Evolutionary conservation across 2,329 filamentous ascomycete species (phyloP), one percentile per base, ranked within the genome.

Genomic region (Microascus cirrosus): DNA sequence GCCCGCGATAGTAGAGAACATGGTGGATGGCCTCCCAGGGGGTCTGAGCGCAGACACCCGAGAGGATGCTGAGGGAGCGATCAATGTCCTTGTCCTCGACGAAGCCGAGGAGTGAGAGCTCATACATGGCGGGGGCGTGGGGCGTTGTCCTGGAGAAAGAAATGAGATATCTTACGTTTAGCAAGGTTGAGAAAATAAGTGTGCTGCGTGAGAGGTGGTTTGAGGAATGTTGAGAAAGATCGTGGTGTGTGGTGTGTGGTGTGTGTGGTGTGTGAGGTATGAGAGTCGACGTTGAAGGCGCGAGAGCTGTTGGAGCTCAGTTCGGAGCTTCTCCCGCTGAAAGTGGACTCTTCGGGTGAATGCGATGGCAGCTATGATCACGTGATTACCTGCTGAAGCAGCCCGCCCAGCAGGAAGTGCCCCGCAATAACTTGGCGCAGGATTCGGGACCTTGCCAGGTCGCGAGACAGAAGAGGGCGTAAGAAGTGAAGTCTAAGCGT

Each of bases 11-110:
- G 65, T 78, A 80, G 54, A 83, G 71, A 10, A 83, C 74, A 18
- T 80, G 76, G 45, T 76, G 73, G 24, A 80, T 61, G 2, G 73
- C 71, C 58, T 76, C 73, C 63, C 75, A 78, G 1, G 80, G 75
- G 2, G 72, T 70, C 77, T 82, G 83, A 63, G 76, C 80, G 60
- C 78, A 81, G 61, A 82, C 73, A 20, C 82, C 82, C 59, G 79
- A 74, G 7, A 86, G 69, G 11, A 86, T 72, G 1, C 77, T 74
- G 57, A 77, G 74, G 22, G 77, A 77, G 59, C 70, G 73, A 54
- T 71, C 68, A 39, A 80, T 71, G 62, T 83, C 78, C 59, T 68
- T 71, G 58, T 78, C 74, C 20, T 73, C 71, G 57, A 86, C 74
- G 53, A 76, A 66, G 11, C 79, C 75, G 3, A 80, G 80, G 59